Evolutionary conservation across 305 asterid genomes (phyloP).

Genomic region (Fraxinus sp.): DNA sequence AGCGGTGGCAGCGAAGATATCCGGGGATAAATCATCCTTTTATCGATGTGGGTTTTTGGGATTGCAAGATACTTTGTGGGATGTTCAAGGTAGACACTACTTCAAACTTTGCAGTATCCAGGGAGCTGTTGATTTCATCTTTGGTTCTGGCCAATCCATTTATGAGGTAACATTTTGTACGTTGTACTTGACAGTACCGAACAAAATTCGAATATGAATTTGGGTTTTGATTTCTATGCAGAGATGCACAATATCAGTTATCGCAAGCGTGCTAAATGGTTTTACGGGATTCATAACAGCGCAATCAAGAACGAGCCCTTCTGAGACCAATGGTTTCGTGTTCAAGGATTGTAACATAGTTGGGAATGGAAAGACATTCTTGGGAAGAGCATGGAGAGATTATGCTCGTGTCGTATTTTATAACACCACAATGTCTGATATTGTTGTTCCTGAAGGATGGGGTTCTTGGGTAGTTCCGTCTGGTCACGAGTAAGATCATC

Average conservation of each 20-base stretch:
- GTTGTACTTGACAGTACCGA: neutral
- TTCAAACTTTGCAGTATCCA: slow-evolving; percentile 45
- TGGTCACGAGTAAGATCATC: slow-evolving; percentile 50
- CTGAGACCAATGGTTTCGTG: slow-evolving; percentile 52
- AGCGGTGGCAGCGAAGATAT: slow-evolving; percentile 52
- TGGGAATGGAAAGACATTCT: slow-evolving; percentile 50
- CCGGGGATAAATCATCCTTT: slow-evolving; percentile 51
- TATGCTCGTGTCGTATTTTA: slow-evolving; percentile 65
- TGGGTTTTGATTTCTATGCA: slow-evolving; percentile 9
- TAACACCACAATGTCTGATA: slow-evolving; percentile 38
- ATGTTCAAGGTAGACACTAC: slow-evolving; percentile 56
- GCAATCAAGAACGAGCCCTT: slow-evolving; percentile 45
- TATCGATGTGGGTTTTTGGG: slow-evolving; percentile 46
- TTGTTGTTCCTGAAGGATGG: slow-evolving; percentile 70
- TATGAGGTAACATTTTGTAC: slow-evolving; percentile 47
- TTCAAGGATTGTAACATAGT: slow-evolving; percentile 46
- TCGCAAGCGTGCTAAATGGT: slow-evolving; percentile 32
- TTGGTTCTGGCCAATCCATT: slow-evolving; percentile 58
- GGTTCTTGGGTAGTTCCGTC: slow-evolving; percentile 34
- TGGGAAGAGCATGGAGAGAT: slow-evolving; percentile 80
- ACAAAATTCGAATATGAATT: neutral
- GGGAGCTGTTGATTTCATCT: slow-evolving; percentile 69
- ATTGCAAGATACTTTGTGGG: slow-evolving; percentile 73
- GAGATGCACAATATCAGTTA: slow-evolving; percentile 47
- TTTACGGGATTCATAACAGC: slow-evolving; percentile 64